Evolutionary conservation across 1,284 basidiomycete species (phyloP).

Genomic region (Microbotryum violaceum): DNA sequence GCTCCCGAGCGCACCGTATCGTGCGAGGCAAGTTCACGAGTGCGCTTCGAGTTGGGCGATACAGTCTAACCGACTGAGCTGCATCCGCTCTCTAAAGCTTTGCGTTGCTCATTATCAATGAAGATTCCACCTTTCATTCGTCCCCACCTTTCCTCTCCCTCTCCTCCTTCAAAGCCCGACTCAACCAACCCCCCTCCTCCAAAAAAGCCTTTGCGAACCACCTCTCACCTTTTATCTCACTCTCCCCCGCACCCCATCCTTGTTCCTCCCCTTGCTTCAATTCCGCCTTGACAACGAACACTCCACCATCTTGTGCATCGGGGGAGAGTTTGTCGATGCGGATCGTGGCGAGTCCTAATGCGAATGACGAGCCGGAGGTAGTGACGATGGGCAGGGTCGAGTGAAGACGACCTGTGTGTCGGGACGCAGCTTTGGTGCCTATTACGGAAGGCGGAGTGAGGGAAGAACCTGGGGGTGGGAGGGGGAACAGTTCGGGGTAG

Average conservation of each 20-base stretch:
- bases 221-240: slow-evolving; percentile 20
- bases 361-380: slow-evolving; percentile 10
- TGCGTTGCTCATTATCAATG: too few relatives aligned
- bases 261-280: background rate
- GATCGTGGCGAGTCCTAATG: slow-evolving; percentile 31
- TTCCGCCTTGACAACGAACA: slow-evolving; percentile 20
- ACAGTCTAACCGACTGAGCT: too few relatives aligned
- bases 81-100: too few relatives aligned
- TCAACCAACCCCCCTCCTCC: slow-evolving; percentile 20
- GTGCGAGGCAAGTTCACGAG: too few relatives aligned
- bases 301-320: slow-evolving; percentile 6
- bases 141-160: slow-evolving; percentile 10
- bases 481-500: slow-evolving; percentile 24
- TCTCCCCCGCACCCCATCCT: slow-evolving; percentile 16
- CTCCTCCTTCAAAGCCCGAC: slow-evolving; percentile 20
- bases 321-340: slow-evolving; percentile 25
- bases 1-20: too few relatives aligned
- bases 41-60: too few relatives aligned
- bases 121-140: background rate
- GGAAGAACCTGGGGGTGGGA: slow-evolving; percentile 20
- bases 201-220: slow-evolving; percentile 30
- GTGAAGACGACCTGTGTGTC: slow-evolving; percentile 32
- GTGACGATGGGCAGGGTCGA: slow-evolving; percentile 25
- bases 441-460: slow-evolving; percentile 12
- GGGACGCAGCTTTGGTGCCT: slow-evolving; percentile 6